Percentiles rank a stretch among this genome's conserved stretches.
These are phyloP conservation scores for Trichoderma aggressivum DNA, from an alignment of 2,329 filamentous ascomycete species.

Conservation along the genomic window DNA sequence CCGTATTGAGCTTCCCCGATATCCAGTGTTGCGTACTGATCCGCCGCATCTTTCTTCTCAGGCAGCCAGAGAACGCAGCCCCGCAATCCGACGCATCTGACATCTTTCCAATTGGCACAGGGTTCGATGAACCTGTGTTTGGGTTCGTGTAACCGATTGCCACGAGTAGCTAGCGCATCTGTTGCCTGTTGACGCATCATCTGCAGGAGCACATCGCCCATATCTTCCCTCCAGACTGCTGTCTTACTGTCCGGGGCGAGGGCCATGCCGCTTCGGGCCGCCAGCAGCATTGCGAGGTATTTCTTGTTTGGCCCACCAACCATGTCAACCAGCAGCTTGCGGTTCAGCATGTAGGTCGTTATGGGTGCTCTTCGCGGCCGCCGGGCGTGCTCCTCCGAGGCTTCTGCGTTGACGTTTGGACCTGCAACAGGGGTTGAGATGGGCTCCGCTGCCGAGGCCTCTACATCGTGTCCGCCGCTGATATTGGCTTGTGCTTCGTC, in stretches of 20 bases:
- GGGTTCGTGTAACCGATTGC: slow-evolving; percentile 20
- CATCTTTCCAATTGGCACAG: slow-evolving; percentile 44
- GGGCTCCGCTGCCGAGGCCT: neutral
- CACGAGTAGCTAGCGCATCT: slow-evolving; percentile 40
- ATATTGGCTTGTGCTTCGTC: slow-evolving; percentile 4
- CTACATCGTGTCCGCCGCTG: neutral
- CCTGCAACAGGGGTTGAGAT: neutral
- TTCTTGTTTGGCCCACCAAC: slow-evolving; percentile 23
- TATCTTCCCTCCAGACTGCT: slow-evolving; percentile 46
- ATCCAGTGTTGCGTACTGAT: slow-evolving; percentile 46
- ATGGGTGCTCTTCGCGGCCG: slow-evolving; percentile 23
- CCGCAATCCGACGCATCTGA: slow-evolving; percentile 37
- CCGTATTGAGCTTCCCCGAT: slow-evolving; percentile 34
- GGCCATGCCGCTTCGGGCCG: slow-evolving; percentile 29
- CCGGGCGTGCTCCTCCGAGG: neutral
- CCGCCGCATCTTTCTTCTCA: slow-evolving; percentile 22
- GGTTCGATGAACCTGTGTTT: slow-evolving; percentile 41
- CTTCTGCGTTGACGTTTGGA: neutral
- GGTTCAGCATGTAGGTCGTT: slow-evolving; percentile 29
- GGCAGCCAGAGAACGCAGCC: slow-evolving; percentile 47
- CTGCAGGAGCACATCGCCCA: slow-evolving; percentile 51
- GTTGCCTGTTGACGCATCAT: slow-evolving; percentile 47
- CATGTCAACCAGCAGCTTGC: slow-evolving; percentile 31
- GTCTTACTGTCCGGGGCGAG: slow-evolving; percentile 10
- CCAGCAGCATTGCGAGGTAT: slow-evolving; percentile 22